Conservation (phyloP, 345 rosid genomes). For the Gynandropsis gynandra region DNA sequence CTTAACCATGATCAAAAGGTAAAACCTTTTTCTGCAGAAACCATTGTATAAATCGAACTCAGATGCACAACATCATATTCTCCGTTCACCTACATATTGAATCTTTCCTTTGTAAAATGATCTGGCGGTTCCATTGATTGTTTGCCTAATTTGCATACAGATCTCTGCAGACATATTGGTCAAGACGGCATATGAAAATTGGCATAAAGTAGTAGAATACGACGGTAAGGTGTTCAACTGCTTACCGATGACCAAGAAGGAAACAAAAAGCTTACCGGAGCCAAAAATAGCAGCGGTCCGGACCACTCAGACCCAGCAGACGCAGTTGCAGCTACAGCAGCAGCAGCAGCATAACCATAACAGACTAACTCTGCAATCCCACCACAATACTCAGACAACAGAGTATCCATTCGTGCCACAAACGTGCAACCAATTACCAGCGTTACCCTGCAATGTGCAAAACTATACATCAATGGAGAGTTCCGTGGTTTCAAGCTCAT, state of each 20-base stretch:
- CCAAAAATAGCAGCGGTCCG: conserved; percentile 11
- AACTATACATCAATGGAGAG: conserved; percentile 43
- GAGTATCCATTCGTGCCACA: conserved; percentile 49
- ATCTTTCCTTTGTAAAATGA: too few relatives aligned
- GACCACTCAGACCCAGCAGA: conserved; percentile 21
- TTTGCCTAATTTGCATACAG: conserved; percentile 34
- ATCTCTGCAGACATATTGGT: conserved; percentile 71
- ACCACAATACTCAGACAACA: conserved; percentile 42
- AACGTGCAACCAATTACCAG: conserved; percentile 32
- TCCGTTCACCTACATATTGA: not conserved
- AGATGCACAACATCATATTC: not conserved
- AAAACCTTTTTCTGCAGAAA: conserved; percentile 7
- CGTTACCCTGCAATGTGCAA: conserved; percentile 32
- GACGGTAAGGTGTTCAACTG: conserved; percentile 67
- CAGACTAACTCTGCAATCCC: conserved; percentile 34
- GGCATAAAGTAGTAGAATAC: conserved; percentile 80
- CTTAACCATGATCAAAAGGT: conserved; percentile 79
- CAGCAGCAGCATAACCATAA: conserved; percentile 19
- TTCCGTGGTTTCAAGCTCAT: conserved; percentile 30
- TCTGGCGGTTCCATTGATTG: too few relatives aligned
- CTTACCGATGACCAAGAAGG: conserved; percentile 36
- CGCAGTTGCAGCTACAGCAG: not conserved
- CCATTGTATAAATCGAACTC: too few relatives aligned
- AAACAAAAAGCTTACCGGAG: conserved; percentile 24
- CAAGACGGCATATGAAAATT: conserved; percentile 80